A percentile compares a stretch with the other conserved stretches of the same genome.
Evolutionary conservation across 2,329 filamentous ascomycete species (phyloP).

Genomic region (Nemania sp.): DNA sequence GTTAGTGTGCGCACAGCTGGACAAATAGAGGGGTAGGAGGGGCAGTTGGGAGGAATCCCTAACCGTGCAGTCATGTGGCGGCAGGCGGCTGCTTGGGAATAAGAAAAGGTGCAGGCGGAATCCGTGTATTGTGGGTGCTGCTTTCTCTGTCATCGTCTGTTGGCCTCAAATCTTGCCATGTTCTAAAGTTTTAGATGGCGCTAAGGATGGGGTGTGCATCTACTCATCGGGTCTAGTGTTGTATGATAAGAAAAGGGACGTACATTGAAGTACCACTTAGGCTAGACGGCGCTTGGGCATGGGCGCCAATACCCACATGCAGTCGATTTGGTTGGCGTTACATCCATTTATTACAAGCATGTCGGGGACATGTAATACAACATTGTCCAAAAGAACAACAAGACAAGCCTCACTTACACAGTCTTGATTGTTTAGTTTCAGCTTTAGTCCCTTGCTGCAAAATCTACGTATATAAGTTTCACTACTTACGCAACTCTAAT

Average conservation of each 20-base stretch:
- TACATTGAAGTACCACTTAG: neutral
- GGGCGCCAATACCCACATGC: neutral
- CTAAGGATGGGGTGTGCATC: conserved; percentile 21
- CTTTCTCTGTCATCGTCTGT: conserved; percentile 12
- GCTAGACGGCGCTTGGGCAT: neutral
- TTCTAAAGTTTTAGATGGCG: conserved; percentile 29
- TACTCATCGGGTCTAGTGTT: conserved; percentile 30
- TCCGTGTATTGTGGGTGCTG: conserved; percentile 26
- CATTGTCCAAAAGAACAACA: too few relatives aligned
- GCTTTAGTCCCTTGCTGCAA: too few relatives aligned
- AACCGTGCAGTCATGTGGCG: conserved; percentile 30
- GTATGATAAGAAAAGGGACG: neutral
- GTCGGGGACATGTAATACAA: too few relatives aligned
- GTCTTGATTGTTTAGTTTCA: too few relatives aligned
- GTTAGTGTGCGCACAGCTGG: too few relatives aligned
- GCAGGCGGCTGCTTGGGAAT: conserved; percentile 17
- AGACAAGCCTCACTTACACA: too few relatives aligned
- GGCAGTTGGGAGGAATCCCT: conserved; percentile 31
- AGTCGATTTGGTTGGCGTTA: neutral
- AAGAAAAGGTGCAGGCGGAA: conserved; percentile 16
- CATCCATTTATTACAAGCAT: neutral
- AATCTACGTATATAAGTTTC: too few relatives aligned
- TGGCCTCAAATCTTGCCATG: conserved; percentile 12
- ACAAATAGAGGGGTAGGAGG: conserved; percentile 39
- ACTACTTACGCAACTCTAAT: neutral